These are phyloP conservation scores for Globisporangium parvum DNA, from an alignment of 352 stramenopile genomes.

Conservation along the genomic window DNA sequence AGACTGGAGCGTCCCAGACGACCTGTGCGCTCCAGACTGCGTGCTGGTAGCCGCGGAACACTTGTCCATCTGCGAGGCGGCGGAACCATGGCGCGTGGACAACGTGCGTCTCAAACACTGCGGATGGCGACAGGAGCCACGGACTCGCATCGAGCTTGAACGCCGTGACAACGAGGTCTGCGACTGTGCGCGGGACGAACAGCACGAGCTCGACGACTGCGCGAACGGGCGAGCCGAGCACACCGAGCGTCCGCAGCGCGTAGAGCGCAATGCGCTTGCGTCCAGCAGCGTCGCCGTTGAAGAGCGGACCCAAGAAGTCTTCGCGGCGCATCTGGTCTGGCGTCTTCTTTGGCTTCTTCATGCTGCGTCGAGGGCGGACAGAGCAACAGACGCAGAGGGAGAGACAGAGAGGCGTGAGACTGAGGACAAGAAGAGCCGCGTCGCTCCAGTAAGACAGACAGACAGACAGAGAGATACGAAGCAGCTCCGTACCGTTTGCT, in stretches of 20 bases:
- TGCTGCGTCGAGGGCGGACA: neutral
- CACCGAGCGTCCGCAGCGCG: slow-evolving; percentile 41
- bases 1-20: slow-evolving; percentile 64
- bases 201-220: slow-evolving; percentile 40
- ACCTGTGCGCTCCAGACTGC: slow-evolving; percentile 42
- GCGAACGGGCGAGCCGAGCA: slow-evolving; percentile 51
- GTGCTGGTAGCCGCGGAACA: slow-evolving; percentile 41
- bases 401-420: neutral
- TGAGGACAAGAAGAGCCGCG: too few relatives aligned
- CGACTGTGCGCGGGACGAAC: slow-evolving; percentile 43
- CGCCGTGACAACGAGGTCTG: slow-evolving; percentile 30
- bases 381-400: neutral
- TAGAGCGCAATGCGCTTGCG: slow-evolving; percentile 56
- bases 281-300: slow-evolving; percentile 43
- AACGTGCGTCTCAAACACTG: slow-evolving; percentile 9
- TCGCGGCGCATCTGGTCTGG: slow-evolving; percentile 49
- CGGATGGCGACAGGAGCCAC: slow-evolving; percentile 16
- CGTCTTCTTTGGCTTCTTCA: slow-evolving; percentile 24
- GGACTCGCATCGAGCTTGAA: slow-evolving; percentile 29
- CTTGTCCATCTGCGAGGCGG: slow-evolving; percentile 41
- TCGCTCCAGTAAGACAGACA: too few relatives aligned
- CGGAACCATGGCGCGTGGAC: slow-evolving; percentile 45
- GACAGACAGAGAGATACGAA: too few relatives aligned
- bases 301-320: slow-evolving; percentile 58
- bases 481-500: neutral